These are phyloP conservation scores for Aquilaria agallochum DNA, from an alignment of 441 rosid species.

Conservation along the genomic window DNA sequence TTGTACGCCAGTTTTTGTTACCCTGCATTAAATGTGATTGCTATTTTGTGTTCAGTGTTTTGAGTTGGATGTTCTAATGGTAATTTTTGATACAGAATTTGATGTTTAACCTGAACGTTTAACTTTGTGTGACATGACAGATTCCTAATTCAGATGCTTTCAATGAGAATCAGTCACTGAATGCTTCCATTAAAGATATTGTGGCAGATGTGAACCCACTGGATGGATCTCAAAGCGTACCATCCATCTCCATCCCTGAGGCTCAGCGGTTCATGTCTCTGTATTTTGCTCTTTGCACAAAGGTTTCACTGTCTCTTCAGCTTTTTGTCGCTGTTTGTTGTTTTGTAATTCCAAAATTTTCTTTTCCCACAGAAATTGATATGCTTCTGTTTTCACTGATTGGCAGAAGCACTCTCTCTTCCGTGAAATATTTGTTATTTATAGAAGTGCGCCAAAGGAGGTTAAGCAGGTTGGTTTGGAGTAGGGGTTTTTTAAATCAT, in stretches of 20 bases:
- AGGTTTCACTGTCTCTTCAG: slow-evolving; percentile 44
- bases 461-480: slow-evolving; percentile 74
- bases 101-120: too few species aligned
- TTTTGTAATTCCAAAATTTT: slow-evolving; percentile 7
- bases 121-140: slow-evolving; percentile 24
- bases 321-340: slow-evolving; percentile 16
- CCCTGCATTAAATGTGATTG: too few species aligned
- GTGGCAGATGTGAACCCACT: slow-evolving; percentile 46
- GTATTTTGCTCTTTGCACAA: slow-evolving; percentile 97
- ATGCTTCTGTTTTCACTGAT: slow-evolving; percentile 20
- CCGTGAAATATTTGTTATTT: slow-evolving; percentile 69
- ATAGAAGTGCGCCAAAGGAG: slow-evolving; percentile 56
- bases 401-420: slow-evolving; percentile 94
- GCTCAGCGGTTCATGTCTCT: slow-evolving; percentile 94
- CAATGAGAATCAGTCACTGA: slow-evolving; percentile 38
- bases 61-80: too few species aligned
- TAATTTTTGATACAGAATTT: too few species aligned
- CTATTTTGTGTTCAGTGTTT: too few species aligned
- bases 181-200: slow-evolving; percentile 37
- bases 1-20: too few species aligned
- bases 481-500: slow-evolving; percentile 12
- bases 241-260: slow-evolving; percentile 51
- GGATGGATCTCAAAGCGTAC: slow-evolving; percentile 28
- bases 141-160: slow-evolving; percentile 48
- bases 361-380: slow-evolving; percentile 2